Evolutionary conservation across 768 basidiomycete genomes (phyloP).

Genomic region (Galerina marginata): DNA sequence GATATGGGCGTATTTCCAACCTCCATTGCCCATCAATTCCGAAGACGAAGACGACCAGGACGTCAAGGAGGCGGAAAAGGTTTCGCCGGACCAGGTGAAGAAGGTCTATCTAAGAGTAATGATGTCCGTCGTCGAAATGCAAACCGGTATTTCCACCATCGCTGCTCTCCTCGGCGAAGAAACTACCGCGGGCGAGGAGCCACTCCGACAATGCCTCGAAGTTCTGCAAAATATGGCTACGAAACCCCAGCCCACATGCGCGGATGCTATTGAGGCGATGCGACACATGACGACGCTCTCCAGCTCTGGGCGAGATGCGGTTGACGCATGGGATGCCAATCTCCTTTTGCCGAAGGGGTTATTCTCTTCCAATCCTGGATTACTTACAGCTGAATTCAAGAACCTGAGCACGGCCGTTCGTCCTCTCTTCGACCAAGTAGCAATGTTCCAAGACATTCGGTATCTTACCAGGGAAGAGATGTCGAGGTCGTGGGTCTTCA

Average conservation of each 20-base stretch:
- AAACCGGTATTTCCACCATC: constrained; percentile 59
- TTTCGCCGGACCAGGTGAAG: constrained; percentile 30
- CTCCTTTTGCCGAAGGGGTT: constrained; percentile 28
- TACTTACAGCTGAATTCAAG: constrained; percentile 31
- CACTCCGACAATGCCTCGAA: constrained; percentile 50
- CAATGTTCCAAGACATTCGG: constrained; percentile 57
- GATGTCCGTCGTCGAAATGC: constrained; percentile 51
- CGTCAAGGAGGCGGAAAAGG: constrained; percentile 5
- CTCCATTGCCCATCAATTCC: constrained; percentile 40
- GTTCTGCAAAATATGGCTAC: constrained; percentile 62
- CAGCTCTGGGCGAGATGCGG: constrained; percentile 17
- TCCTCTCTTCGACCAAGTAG: constrained; percentile 58
- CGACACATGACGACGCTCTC: constrained; percentile 40
- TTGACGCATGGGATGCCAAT: constrained; percentile 46
- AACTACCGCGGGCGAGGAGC: constrained; percentile 37
- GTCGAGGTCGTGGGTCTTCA: constrained; percentile 54
- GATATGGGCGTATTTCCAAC: constrained; percentile 70
- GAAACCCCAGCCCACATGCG: constrained; percentile 55
- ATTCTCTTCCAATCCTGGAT: constrained; percentile 29
- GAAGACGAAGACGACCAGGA: constrained; percentile 37
- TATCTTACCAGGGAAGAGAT: constrained; percentile 65
- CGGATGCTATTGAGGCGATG: constrained; percentile 60
- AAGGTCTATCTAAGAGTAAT: constrained; percentile 55
- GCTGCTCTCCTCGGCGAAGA: constrained; percentile 53
- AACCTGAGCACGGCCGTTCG: constrained; percentile 52